These are phyloP conservation scores for Xerophyta viscosa DNA, from an alignment of 106 monocot species.

Conservation along the genomic window DNA sequence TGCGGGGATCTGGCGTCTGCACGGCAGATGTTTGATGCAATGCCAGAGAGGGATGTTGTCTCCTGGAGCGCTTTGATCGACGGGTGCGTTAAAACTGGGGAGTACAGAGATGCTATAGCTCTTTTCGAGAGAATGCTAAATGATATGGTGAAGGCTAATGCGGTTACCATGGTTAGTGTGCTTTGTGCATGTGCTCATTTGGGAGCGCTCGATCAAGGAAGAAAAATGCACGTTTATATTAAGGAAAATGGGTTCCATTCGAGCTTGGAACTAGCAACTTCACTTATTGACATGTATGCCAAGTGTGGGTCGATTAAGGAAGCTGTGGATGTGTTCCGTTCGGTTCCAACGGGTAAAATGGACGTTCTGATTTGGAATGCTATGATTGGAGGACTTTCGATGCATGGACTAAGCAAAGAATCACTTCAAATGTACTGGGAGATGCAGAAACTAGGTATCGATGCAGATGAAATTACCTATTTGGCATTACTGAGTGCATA, in stretches of 20 bases:
- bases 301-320: conserved; percentile 62
- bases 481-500: conserved; percentile 52
- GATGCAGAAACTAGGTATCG: conserved; percentile 28
- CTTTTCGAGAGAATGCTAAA: conserved; percentile 38
- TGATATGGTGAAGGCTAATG: conserved; percentile 25
- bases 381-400: conserved; percentile 49
- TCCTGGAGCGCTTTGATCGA: conserved; percentile 75
- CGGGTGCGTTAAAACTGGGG: conserved; percentile 45
- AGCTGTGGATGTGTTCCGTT: conserved; percentile 39
- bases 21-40: conserved; percentile 36
- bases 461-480: conserved; percentile 79
- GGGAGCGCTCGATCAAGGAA: conserved; percentile 45
- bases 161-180: conserved; percentile 57
- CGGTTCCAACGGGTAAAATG: conserved; percentile 19
- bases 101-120: conserved; percentile 30
- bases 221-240: conserved; percentile 36
- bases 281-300: conserved; percentile 70
- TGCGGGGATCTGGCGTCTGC: conserved; percentile 40
- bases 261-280: conserved; percentile 35
- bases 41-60: conserved; percentile 47
- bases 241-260: conserved; percentile 21
- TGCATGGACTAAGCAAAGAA: conserved; percentile 46
- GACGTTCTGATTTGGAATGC: conserved; percentile 78
- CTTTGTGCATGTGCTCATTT: conserved; percentile 55
- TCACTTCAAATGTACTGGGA: conserved; percentile 37